Percentiles rank a stretch among this genome's conserved stretches.
phyloP scores from a whole-genome alignment of 331 rosid genomes.

The Acacia pycnantha region DNA sequence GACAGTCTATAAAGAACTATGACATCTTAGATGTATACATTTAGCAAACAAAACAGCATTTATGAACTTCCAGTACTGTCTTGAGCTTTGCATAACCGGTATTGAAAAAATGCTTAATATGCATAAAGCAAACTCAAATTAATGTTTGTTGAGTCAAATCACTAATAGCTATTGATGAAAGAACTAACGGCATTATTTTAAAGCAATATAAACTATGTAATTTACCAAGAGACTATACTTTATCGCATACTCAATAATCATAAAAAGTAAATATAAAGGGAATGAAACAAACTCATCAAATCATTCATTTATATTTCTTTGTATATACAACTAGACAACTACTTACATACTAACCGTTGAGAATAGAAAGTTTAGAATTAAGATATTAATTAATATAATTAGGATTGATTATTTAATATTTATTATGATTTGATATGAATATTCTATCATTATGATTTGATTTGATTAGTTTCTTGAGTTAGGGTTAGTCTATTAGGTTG shows the following conservation, averaged over 20 bases:
- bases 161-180: background rate
- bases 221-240: background rate
- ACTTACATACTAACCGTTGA: background rate
- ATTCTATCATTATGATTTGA: too few relatives aligned
- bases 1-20: conserved; percentile 7
- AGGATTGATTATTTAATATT: too few relatives aligned
- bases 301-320: conserved; percentile 7
- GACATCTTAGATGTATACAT: conserved; percentile 25
- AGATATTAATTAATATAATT: too few relatives aligned
- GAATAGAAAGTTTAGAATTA: too few relatives aligned
- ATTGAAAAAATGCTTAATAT: conserved; percentile 9
- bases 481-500: too few relatives aligned
- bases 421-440: too few relatives aligned
- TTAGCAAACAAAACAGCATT: conserved; percentile 16
- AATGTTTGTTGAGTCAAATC: background rate
- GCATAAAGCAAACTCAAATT: conserved; percentile 16
- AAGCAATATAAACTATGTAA: conserved; percentile 7
- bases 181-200: background rate
- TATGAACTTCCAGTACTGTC: conserved; percentile 12
- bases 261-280: background rate
- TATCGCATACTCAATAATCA: conserved; percentile 10
- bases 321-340: background rate
- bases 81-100: conserved; percentile 18
- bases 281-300: conserved; percentile 20
- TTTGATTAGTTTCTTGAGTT: too few relatives aligned